Evolutionary conservation across 768 basidiomycete genomes (phyloP).

Genomic region (Dentipellis fragilis): DNA sequence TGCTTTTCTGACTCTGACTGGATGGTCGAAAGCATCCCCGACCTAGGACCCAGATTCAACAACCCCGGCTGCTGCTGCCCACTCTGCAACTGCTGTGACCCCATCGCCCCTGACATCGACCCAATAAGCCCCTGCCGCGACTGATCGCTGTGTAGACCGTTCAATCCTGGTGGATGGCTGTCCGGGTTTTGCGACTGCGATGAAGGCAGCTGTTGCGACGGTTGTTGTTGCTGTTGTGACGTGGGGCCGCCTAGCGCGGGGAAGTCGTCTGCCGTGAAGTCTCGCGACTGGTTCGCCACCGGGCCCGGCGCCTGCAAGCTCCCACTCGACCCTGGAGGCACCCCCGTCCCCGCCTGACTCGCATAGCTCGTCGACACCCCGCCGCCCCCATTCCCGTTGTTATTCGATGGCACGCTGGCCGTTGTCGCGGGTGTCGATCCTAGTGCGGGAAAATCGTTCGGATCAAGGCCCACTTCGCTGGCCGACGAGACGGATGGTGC

Average conservation of each 20-base stretch:
- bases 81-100: slow-evolving; percentile 19
- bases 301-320: slow-evolving; percentile 21
- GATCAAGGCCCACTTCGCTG: slow-evolving; percentile 74
- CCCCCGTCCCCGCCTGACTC: slow-evolving; percentile 67
- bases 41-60: slow-evolving; percentile 41
- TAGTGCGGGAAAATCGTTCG: slow-evolving; percentile 82
- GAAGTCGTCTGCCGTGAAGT: slow-evolving; percentile 85
- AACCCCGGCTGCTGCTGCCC: slow-evolving; percentile 53
- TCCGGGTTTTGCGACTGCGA: slow-evolving; percentile 23
- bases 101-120: not conserved
- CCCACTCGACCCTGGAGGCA: slow-evolving; percentile 31
- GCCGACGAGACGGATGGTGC: slow-evolving; percentile 55
- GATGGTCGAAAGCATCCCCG: slow-evolving; percentile 23
- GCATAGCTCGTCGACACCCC: slow-evolving; percentile 59
- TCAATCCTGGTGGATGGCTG: slow-evolving; percentile 66
- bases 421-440: slow-evolving; percentile 47
- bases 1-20: slow-evolving; percentile 59
- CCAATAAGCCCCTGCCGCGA: slow-evolving; percentile 38
- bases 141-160: slow-evolving; percentile 45
- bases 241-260: slow-evolving; percentile 67
- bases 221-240: slow-evolving; percentile 29
- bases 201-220: slow-evolving; percentile 19
- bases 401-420: slow-evolving; percentile 27
- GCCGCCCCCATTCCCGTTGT: slow-evolving; percentile 18
- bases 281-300: slow-evolving; percentile 34